Evolutionary conservation across 2,329 filamentous ascomycete genomes (phyloP), one percentile per base, ranked within the genome.

Genomic region (Aspergillus sp.): DNA sequence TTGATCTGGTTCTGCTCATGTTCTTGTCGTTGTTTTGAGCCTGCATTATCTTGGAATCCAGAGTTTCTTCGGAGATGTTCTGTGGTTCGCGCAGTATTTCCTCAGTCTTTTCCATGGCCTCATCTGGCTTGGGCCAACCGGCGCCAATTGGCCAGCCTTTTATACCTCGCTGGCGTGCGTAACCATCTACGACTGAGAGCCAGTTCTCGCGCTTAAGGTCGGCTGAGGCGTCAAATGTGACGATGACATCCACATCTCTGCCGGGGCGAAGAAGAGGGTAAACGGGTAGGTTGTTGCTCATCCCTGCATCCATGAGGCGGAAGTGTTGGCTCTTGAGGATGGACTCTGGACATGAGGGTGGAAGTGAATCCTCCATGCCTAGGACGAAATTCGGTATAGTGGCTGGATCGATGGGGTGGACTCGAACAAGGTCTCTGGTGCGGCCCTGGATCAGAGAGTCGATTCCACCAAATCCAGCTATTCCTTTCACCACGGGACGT

Each of bases 241-340:
- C 80, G 41, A 97, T 73, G 39, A 98, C 78, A 57, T 98, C 93
- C 4, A 98, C 84, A 47, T 94, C 79, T 33, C 93, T 80, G 2
- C 90, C 91, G 0, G 88, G 88, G 7, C 93, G 82, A 12, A 98
- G 81, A 3, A 97, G 77, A 0, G 93, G 93, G 63, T 98, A 98
- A 38, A 97, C 90, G 1, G 93, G 93, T 6, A 98, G 75, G 61
- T 98, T 98, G 64, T 98, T 97, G 54, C 87, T 94, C 93, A 98
- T 98, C 43, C 93, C 93, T 1, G 93, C 90, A 65, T 98, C 93
- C 90, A 96, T 97, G 10, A 91, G 76, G 53, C 87, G 83, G 12
- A 91, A 75, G 63, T 94, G 85, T 40, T 83, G 75, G 9, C 76
- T 77, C 12, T 80, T 73, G 57, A 86, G 82, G 35, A 95, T 80